Evolutionary conservation across 176 grass and related monocot genomes (phyloP).

Genomic region (Musa acuminata): DNA sequence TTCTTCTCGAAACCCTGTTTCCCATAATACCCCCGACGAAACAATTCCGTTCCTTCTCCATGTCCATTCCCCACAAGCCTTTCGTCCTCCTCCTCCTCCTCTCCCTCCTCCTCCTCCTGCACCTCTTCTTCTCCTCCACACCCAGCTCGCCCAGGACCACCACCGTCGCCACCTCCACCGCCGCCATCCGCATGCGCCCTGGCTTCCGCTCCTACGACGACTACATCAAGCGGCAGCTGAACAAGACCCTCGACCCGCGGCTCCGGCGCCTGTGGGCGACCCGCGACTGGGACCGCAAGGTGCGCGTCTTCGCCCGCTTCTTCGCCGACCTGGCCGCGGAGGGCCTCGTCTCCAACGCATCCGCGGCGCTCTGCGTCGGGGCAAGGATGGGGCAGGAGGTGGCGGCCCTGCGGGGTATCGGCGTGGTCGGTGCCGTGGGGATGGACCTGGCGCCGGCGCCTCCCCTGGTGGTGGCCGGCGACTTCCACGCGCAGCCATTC

Average conservation of each 20-base stretch:
- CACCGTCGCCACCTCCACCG: neutral
- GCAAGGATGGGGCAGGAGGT: conserved; percentile 60
- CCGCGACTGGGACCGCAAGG: conserved; percentile 81
- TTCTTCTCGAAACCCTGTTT: conserved; percentile 26
- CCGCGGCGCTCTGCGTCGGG: conserved; percentile 69
- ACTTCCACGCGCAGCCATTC: conserved; percentile 89
- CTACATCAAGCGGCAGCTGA: conserved; percentile 81
- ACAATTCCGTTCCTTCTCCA: conserved; percentile 15
- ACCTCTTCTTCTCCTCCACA: neutral
- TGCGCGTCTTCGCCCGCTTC: conserved; percentile 41
- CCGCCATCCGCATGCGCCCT: conserved; percentile 52
- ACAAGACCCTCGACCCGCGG: conserved; percentile 83
- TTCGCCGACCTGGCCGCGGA: conserved; percentile 32
- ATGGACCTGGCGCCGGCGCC: conserved; percentile 82
- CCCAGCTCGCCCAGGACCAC: neutral
- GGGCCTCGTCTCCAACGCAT: conserved; percentile 48
- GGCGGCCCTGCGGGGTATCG: conserved; percentile 55
- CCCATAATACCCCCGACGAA: conserved; percentile 5
- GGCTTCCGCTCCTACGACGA: conserved; percentile 72
- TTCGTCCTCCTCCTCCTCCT: conserved; percentile 28
- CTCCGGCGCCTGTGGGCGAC: conserved; percentile 85
- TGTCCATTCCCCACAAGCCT: conserved; percentile 15
- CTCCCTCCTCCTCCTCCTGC: conserved; percentile 9
- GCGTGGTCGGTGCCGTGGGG: conserved; percentile 40
- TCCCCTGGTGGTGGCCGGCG: conserved; percentile 55